These are phyloP conservation scores for Paecilomyces sp. DNA, from an alignment of 2,329 filamentous ascomycete species.

Conservation along the genomic window DNA sequence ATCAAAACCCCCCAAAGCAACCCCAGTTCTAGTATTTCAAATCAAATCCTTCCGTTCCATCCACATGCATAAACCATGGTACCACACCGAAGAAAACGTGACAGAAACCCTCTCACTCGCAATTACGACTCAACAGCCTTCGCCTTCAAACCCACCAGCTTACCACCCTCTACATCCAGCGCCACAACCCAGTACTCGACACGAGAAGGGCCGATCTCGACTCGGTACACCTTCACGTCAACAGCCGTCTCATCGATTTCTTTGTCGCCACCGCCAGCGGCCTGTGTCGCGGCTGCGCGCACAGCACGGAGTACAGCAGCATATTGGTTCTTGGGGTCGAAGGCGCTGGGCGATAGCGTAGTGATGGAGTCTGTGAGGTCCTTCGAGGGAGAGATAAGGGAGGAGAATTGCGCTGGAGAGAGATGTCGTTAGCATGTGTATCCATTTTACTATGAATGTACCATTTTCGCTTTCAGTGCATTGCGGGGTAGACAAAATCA, in stretches of 20 bases:
- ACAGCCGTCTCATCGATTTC: conserved; percentile 28
- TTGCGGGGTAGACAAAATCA: neutral
- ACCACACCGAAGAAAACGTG: neutral
- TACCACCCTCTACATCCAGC: conserved; percentile 50
- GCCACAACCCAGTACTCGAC: conserved; percentile 76
- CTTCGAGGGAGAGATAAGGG: conserved; percentile 45
- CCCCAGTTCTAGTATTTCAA: too few species aligned
- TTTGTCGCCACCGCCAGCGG: conserved; percentile 27
- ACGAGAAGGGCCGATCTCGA: conserved; percentile 56
- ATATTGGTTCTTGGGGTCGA: conserved; percentile 69
- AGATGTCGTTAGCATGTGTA: neutral
- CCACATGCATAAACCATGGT: neutral
- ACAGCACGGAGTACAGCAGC: conserved; percentile 47
- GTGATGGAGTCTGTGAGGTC: conserved; percentile 40
- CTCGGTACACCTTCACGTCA: conserved; percentile 68
- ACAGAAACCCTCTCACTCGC: neutral
- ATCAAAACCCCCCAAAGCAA: too few species aligned
- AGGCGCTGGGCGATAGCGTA: conserved; percentile 62
- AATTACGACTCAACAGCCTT: conserved; percentile 63
- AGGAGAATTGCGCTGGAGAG: conserved; percentile 58
- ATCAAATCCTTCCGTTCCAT: neutral
- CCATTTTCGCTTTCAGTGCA: neutral
- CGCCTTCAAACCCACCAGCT: conserved; percentile 71
- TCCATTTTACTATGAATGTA: neutral
- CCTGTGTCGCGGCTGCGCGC: conserved; percentile 21